Conservation (phyloP, 2,329 filamentous ascomycete species). For the Elsinoe perseae region DNA sequence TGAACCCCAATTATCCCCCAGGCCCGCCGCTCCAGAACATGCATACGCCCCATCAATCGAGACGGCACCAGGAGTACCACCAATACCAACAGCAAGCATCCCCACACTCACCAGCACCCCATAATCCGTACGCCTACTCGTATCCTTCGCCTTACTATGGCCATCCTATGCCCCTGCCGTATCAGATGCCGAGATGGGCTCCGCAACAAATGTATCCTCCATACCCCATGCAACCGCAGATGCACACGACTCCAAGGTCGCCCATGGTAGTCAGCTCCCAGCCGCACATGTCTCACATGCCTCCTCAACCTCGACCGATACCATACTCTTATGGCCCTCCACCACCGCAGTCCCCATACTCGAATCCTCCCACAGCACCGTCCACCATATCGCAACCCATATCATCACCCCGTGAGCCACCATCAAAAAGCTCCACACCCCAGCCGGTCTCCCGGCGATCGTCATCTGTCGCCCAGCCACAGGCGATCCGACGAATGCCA, state of each 20-base stretch:
- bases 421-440: conserved; percentile 28
- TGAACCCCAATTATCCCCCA: conserved; percentile 71
- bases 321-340: conserved; percentile 12
- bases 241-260: conserved; percentile 33
- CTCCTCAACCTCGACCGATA: conserved; percentile 18
- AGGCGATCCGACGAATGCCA: conserved; percentile 32
- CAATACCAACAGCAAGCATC: conserved; percentile 31
- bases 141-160: conserved; percentile 35
- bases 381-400: conserved; percentile 32
- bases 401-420: conserved; percentile 26
- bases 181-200: conserved; percentile 32
- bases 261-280: conserved; percentile 42
- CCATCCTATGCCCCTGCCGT: conserved; percentile 32
- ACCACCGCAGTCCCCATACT: conserved; percentile 15
- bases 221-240: conserved; percentile 32
- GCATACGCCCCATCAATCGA: conserved; percentile 31
- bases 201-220: conserved; percentile 32
- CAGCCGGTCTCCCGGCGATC: conserved; percentile 23
- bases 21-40: conserved; percentile 42
- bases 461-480: conserved; percentile 21
- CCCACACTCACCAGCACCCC: conserved; percentile 32
- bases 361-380: conserved; percentile 19
- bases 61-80: conserved; percentile 36
- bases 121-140: conserved; percentile 33
- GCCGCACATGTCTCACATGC: conserved; percentile 26